Percentiles rank a stretch among this genome's conserved stretches.
phyloP scores from a whole-genome alignment of 2,329 filamentous ascomycete genomes.

The Trichophyton benhamiae region DNA sequence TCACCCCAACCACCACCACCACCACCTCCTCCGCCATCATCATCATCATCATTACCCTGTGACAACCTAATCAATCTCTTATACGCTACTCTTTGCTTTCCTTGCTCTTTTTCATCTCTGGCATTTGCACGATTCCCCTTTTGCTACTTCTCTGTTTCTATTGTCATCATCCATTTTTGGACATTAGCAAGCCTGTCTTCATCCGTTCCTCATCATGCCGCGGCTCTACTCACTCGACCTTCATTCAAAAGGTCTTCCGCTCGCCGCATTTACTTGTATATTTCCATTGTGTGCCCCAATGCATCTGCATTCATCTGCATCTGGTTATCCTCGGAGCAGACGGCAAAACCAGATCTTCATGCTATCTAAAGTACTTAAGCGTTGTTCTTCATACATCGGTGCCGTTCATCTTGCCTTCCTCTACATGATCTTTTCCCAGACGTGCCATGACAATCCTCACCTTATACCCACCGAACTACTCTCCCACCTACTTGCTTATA shows the following conservation, averaged over 20 bases:
- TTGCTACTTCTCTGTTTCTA: background rate
- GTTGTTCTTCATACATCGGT: background rate
- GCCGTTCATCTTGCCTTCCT: background rate
- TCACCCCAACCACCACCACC: background rate
- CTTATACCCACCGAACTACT: too few relatives aligned
- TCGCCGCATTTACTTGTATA: background rate
- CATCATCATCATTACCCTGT: background rate
- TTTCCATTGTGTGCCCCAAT: background rate
- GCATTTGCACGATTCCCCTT: background rate
- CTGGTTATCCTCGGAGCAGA: background rate
- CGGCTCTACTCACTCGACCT: too few relatives aligned
- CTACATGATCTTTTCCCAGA: background rate
- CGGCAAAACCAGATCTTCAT: background rate
- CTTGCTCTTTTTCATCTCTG: background rate
- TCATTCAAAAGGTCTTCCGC: too few relatives aligned
- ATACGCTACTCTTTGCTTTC: background rate
- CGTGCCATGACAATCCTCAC: background rate
- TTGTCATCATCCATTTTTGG: background rate
- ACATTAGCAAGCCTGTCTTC: background rate
- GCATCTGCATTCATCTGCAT: background rate
- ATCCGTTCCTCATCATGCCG: background rate
- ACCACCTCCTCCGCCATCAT: background rate
- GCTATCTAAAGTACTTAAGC: background rate
- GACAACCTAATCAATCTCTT: background rate
- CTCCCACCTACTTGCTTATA: too few relatives aligned